Conservation (phyloP, 306 rosid species). For the Acmispon strigosus region DNA sequence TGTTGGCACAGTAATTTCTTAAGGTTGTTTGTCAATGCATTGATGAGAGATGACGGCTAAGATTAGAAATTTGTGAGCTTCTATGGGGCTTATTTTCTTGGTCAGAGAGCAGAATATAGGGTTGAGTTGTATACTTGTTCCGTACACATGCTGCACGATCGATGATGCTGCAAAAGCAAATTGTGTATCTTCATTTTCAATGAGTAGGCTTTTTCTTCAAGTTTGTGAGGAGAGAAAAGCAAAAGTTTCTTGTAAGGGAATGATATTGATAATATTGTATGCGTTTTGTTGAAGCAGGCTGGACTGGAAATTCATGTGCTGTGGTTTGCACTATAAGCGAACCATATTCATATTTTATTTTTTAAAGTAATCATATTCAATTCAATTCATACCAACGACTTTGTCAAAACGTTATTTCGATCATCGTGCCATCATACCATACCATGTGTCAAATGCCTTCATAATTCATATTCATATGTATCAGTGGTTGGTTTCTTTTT, state of each 20-base stretch:
- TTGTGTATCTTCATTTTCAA: background rate
- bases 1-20: background rate
- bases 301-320: constrained; percentile 41
- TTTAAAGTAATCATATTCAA: background rate
- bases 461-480: too few species aligned
- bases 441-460: too few species aligned
- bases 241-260: constrained; percentile 36
- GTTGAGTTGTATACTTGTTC: constrained; percentile 22
- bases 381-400: background rate
- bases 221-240: background rate
- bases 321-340: constrained; percentile 35
- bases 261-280: too few species aligned
- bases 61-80: background rate
- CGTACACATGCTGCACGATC: constrained; percentile 21
- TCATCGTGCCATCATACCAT: too few species aligned
- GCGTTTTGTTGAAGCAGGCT: constrained; percentile 27
- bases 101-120: background rate
- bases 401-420: background rate
- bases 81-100: too few species aligned
- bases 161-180: constrained; percentile 13
- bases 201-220: constrained; percentile 25
- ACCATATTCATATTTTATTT: background rate
- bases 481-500: too few species aligned
- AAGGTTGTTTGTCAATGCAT: background rate
- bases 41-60: background rate